Base-by-base conservation (phyloP, 306 rosid genomes). In the Acacia melanoxylon region DNA sequence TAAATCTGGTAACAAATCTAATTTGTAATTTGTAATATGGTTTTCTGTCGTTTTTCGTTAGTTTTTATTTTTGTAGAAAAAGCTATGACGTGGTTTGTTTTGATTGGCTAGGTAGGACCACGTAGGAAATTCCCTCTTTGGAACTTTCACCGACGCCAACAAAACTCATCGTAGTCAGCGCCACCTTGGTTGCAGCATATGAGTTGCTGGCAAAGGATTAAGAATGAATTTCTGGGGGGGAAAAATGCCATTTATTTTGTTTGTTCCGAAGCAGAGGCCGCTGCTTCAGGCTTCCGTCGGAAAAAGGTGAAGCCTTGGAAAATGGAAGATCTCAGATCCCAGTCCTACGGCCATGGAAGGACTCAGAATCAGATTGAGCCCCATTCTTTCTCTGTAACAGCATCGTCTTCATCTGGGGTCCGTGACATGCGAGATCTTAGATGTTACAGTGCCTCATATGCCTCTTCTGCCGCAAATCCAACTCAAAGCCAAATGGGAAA, bases 371-470 rank as follows among this genome's bases (percentile, higher is more conserved):
- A 63, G 88, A 83, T 91, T 62, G 88, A 89, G 74, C 17, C 72
- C 68, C 90, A 90, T 77, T 20, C 72, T 67, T 90, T 87, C 77
- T 20, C 76, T 31, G 89, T 86, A 10, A 37, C 66, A 2, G 89
- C 81, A 74, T 77, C 83, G 31, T 59, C 76, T 9, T 27, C 90
- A 3, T 83, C 33, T 37, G 76, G 56, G 35, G 74, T 80, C 58
- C 77, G 68, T 11, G 86, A 89, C 54, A 89, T 87, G 94, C 94
- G 89, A 76, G 98, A 94, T 90, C 89, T 91, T 72, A 84, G 94
- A 48, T 87, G 94, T 51, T 86, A 92, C 92, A 94, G 97, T 24
- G 93, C 94, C 10, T 94, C 98, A 13, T 92, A 90, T 78, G 93
- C 97, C 45, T 86, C 97, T 12, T 90, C 98, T 2, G 91, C 81